Evolutionary conservation across 2,329 filamentous ascomycete genomes (phyloP).

Genomic region (Diaporthe caulivora): DNA sequence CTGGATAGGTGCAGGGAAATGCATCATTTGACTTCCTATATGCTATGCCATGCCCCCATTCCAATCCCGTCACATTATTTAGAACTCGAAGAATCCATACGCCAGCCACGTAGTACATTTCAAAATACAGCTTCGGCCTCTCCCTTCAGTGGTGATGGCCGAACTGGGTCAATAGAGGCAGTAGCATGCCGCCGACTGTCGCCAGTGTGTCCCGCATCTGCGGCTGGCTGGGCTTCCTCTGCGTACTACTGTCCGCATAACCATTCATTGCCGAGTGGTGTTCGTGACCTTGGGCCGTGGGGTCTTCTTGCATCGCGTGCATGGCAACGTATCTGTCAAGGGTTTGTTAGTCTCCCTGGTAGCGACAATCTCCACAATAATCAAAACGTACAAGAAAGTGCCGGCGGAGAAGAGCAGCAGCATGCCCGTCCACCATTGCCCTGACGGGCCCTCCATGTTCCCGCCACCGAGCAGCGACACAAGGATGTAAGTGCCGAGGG

Average conservation of each 20-base stretch:
- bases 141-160: constrained; percentile 74
- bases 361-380: neutral
- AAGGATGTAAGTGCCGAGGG: constrained; percentile 84
- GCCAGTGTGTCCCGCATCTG: constrained; percentile 77
- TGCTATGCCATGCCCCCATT: constrained; percentile 13
- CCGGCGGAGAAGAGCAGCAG: constrained; percentile 94
- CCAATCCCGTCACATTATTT: neutral
- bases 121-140: neutral
- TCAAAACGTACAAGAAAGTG: constrained; percentile 84
- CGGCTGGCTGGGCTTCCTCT: constrained; percentile 66
- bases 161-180: constrained; percentile 82
- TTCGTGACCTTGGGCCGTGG: constrained; percentile 63
- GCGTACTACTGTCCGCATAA: constrained; percentile 62
- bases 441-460: constrained; percentile 67
- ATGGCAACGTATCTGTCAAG: constrained; percentile 87
- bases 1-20: neutral
- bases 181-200: constrained; percentile 80
- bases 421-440: constrained; percentile 92
- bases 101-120: constrained; percentile 6
- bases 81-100: constrained; percentile 18
- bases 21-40: constrained; percentile 29
- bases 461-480: constrained; percentile 79
- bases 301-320: constrained; percentile 94
- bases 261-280: constrained; percentile 64
- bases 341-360: neutral